Evolutionary conservation across 2,329 filamentous ascomycete species (phyloP).

Genomic region (Ascochyta pisi): DNA sequence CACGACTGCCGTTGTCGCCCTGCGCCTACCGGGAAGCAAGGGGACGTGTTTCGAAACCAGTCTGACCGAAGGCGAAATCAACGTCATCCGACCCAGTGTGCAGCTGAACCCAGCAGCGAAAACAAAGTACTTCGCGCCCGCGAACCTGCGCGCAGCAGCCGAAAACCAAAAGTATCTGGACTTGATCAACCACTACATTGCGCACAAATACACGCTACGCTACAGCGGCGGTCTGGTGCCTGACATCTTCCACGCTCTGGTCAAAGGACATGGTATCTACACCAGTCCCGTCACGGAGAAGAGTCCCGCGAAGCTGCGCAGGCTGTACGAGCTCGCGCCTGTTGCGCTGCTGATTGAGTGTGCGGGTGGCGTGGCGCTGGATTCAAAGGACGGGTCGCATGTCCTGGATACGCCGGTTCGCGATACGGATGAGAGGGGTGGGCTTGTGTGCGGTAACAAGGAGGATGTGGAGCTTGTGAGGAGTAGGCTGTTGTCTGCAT

Average conservation of each 20-base stretch:
- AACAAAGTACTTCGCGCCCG: constrained; percentile 67
- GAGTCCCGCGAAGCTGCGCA: constrained; percentile 64
- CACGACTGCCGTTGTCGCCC: constrained; percentile 59
- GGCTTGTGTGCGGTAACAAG: constrained; percentile 40
- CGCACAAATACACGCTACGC: constrained; percentile 64
- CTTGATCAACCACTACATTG: constrained; percentile 60
- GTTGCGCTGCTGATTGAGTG: constrained; percentile 68
- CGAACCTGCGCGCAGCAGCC: constrained; percentile 65
- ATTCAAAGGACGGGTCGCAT: constrained; percentile 49
- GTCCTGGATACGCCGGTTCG: constrained; percentile 30
- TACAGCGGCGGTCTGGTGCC: constrained; percentile 69
- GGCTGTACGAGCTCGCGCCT: constrained; percentile 66
- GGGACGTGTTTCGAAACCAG: constrained; percentile 62
- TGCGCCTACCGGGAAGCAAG: constrained; percentile 54
- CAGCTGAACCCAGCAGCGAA: constrained; percentile 50
- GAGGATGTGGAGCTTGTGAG: constrained; percentile 38
- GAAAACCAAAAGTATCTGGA: constrained; percentile 58
- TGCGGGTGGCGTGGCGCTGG: constrained; percentile 63
- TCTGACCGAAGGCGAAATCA: constrained; percentile 46
- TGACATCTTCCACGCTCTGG: constrained; percentile 65
- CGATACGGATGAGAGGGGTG: constrained; percentile 43
- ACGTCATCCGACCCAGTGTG: constrained; percentile 54
- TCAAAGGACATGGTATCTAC: constrained; percentile 69
- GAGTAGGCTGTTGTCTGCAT: background rate
- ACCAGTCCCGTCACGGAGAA: constrained; percentile 61